Percentiles rank a stretch among this genome's conserved stretches.
Conservation (phyloP, 148 eudicot species). For the Euryodendron excelsum region DNA sequence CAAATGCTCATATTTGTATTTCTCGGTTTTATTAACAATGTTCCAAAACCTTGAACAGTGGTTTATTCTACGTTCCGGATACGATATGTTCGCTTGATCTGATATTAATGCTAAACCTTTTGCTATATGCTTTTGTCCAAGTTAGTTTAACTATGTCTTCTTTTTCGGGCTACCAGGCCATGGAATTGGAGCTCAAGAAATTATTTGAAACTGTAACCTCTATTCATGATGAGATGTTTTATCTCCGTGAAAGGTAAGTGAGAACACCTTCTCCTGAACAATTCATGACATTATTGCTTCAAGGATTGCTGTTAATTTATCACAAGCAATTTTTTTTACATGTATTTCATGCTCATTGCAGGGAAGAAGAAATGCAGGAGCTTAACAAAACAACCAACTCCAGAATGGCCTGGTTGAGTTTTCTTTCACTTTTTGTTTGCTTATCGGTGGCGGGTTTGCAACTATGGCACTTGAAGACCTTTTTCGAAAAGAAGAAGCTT, state of each 20-base stretch:
- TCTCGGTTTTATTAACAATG: not conserved
- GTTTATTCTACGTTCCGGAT: not conserved
- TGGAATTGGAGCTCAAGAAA: constrained; percentile 86
- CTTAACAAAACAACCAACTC: constrained; percentile 68
- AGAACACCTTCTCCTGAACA: not conserved
- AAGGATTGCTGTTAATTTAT: not conserved
- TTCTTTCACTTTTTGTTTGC: constrained; percentile 67
- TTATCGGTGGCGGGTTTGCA: constrained; percentile 79
- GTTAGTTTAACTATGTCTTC: not conserved
- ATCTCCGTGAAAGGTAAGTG: constrained; percentile 79
- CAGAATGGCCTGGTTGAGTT: constrained; percentile 75
- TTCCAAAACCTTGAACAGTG: not conserved
- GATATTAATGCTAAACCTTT: not conserved
- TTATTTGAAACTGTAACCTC: constrained; percentile 61
- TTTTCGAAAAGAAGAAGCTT: constrained; percentile 90
- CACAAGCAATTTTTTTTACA: not conserved
- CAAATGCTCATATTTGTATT: not conserved
- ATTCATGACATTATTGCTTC: constrained; percentile 1
- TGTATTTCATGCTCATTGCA: constrained; percentile 25
- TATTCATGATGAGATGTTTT: constrained; percentile 87
- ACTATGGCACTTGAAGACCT: constrained; percentile 81
- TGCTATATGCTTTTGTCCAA: not conserved
- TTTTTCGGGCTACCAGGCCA: constrained; percentile 41
- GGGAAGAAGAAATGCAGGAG: constrained; percentile 91
- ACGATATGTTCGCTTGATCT: not conserved